Conservation (phyloP, 2,329 filamentous ascomycete genomes). For the Fusarium piperis region DNA sequence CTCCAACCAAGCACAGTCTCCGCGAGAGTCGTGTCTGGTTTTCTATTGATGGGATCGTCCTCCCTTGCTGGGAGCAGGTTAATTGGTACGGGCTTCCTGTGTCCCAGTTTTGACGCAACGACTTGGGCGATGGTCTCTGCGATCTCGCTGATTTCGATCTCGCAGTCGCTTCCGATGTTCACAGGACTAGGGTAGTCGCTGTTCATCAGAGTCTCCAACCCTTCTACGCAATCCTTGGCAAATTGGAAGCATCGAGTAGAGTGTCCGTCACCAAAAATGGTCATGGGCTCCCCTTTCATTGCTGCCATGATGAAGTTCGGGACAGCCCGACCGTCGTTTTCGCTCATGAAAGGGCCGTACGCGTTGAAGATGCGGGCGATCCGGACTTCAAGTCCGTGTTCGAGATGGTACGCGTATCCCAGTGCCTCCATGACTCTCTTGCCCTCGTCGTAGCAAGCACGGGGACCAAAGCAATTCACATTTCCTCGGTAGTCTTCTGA, state of each 20-base stretch:
- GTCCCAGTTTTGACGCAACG: conserved; percentile 18
- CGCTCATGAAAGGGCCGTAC: conserved; percentile 26
- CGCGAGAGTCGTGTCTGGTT: conserved; percentile 25
- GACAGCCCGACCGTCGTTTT: conserved; percentile 22
- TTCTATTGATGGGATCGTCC: conserved; percentile 28
- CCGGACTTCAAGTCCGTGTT: conserved; percentile 35
- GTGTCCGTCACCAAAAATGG: conserved; percentile 30
- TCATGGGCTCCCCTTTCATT: conserved; percentile 19
- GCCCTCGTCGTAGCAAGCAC: conserved; percentile 55
- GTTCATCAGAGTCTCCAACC: conserved; percentile 27
- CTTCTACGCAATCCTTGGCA: conserved; percentile 18
- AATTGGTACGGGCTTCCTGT: conserved; percentile 6
- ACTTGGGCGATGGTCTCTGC: conserved; percentile 23
- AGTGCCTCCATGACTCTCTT: conserved; percentile 52
- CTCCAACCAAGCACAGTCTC: conserved; percentile 19
- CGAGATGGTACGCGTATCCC: conserved; percentile 41
- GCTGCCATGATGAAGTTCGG: conserved; percentile 36
- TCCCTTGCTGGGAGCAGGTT: conserved; percentile 21
- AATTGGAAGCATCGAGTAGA: conserved; percentile 30
- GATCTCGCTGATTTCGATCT: conserved; percentile 27
- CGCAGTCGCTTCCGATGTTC: conserved; percentile 31
- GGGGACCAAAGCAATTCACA: conserved; percentile 52
- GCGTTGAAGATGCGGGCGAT: conserved; percentile 36
- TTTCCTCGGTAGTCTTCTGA: conserved; percentile 50
- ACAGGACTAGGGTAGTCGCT: conserved; percentile 25